Base-by-base conservation (phyloP, 768 basidiomycete species). In the Hortiboletus flavorubellus region DNA sequence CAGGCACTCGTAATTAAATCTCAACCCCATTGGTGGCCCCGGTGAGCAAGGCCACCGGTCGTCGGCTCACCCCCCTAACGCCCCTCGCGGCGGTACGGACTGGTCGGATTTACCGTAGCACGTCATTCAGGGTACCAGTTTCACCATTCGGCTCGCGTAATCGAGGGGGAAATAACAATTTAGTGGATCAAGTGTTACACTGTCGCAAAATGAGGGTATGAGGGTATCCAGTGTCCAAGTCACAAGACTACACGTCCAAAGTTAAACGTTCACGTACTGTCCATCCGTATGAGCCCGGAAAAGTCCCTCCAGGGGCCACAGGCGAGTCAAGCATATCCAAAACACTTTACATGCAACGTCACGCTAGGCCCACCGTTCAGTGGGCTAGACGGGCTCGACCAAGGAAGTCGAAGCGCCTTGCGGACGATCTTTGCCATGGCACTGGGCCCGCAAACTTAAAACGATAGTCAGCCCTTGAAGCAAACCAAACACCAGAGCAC, bases 361-460 rank as follows among this genome's bases (percentile, higher is more conserved):
- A 75, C 66, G 42, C 64, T 73, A 8, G 73, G 66, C 2, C 70
- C 72, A 18, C 73, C 73, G 4, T 60, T 62, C 49, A 73, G 33
- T 10, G 70, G 49, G 34, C 49, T 59, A n/a, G 55, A 56, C 11
- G 65, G 59, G n/a, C 65, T 56, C 2, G 63, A 58, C 42, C 70
- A 62, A n/a, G 73, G 70, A 4, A 63, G 49, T 3, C 73, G 68
- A 31, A 83, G 61, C 0, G 75, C 73, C 0, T 61, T 38, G 18
- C 74, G 71, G 23, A 76, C 78, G 1, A 64, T 61, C 15, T 66
- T 60, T 4, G 71, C 65, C 5, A 82, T 63, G 3, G 65, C 64
- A 6, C 59, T 64, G 0, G 78, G 72, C 4, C 80, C 81, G 38
- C 81, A 82, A 10, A 61, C 40, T 23, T 15, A 2, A 16, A 11